Evolutionary conservation across 2,329 filamentous ascomycete genomes (phyloP).

Genomic region (Fusarium redolens): DNA sequence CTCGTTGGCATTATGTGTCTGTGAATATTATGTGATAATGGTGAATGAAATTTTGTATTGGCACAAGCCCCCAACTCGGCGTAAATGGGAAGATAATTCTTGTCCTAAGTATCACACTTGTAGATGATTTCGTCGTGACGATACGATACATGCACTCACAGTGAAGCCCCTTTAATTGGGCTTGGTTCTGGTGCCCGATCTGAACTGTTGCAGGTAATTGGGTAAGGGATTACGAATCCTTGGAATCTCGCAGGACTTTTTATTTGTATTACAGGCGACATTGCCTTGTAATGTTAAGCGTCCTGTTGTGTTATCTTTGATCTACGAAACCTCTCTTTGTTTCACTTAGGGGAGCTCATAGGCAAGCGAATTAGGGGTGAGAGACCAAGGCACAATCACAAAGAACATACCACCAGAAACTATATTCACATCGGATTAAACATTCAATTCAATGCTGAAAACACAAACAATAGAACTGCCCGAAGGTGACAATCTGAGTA

Average conservation of each 20-base stretch:
- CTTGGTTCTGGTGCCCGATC: no score
- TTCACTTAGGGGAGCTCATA: fast-evolving
- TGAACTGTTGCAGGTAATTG: neutral
- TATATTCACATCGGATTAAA: neutral
- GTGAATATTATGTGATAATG: neutral
- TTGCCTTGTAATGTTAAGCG: no score
- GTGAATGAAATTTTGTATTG: neutral
- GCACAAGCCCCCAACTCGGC: neutral
- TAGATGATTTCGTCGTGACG: neutral
- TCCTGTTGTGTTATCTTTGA: fast-evolving
- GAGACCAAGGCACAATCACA: neutral
- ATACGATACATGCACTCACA: neutral
- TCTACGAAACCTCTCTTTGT: fast-evolving
- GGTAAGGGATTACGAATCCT: neutral
- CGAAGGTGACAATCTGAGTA: neutral
- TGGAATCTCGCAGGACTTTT: fast-evolving
- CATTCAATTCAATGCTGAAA: neutral
- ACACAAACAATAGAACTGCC: fast-evolving
- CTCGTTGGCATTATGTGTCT: neutral
- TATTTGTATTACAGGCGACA: neutral
- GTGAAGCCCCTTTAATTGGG: no score
- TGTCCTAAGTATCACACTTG: no score
- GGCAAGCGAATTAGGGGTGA: neutral
- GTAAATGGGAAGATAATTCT: neutral
- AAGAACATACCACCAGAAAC: no score